A percentile compares a stretch with the other conserved stretches of the same genome.
Conservation (phyloP, 345 rosid genomes). For the Noccaea caerulescens region DNA sequence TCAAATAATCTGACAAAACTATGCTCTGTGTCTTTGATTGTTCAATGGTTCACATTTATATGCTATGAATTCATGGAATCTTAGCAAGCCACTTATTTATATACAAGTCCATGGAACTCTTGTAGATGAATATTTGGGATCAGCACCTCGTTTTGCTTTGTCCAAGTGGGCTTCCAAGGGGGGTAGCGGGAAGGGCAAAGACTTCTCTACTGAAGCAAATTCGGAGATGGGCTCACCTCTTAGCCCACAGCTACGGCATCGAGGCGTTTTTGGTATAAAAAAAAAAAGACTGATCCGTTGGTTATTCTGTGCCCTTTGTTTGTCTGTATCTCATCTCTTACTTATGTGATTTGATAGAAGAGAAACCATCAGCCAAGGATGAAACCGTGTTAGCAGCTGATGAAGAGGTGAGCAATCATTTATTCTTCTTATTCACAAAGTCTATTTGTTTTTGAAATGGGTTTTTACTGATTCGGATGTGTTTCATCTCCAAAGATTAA, state of each 20-base stretch:
- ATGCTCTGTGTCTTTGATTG: not conserved
- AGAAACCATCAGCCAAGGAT: constrained; percentile 29
- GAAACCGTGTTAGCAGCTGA: constrained; percentile 34
- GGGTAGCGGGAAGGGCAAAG: constrained; percentile 36
- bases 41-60: not conserved
- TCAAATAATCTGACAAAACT: constrained; percentile 1
- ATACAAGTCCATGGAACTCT: constrained; percentile 13
- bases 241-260: constrained; percentile 53
- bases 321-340: constrained; percentile 26
- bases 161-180: constrained; percentile 71
- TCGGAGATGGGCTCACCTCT: constrained; percentile 44
- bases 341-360: constrained; percentile 30
- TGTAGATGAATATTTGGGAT: constrained; percentile 51
- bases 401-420: constrained; percentile 37
- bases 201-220: constrained; percentile 40
- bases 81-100: not conserved
- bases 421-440: not conserved
- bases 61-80: not conserved
- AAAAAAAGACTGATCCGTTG: not conserved
- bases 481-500: constrained; percentile 54
- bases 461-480: constrained; percentile 17
- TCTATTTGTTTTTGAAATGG: not conserved
- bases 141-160: constrained; percentile 60
- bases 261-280: constrained; percentile 59
- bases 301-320: constrained; percentile 14